Conservation (phyloP, 192 early-diverging fungal genomes). For the Diversispora eburnea region DNA sequence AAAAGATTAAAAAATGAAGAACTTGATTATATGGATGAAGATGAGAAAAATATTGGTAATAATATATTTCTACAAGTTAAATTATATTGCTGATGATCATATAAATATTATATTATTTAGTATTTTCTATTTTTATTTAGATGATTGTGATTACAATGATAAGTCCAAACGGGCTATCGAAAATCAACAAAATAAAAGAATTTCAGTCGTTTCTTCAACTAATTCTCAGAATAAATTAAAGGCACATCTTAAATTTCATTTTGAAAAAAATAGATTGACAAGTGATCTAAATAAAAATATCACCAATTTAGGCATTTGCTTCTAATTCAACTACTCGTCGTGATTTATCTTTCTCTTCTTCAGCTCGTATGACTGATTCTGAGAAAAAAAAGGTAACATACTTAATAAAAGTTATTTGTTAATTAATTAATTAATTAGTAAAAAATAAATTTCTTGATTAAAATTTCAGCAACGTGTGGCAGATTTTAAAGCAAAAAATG, state of each 20-base stretch:
- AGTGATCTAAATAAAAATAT: not conserved
- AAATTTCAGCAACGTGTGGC: conserved; percentile 9
- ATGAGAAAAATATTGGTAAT: too few relatives aligned
- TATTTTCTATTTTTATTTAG: too few relatives aligned
- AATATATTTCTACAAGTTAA: too few relatives aligned
- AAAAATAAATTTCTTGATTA: not conserved
- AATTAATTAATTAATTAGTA: too few relatives aligned
- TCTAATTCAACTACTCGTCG: conserved; percentile 3
- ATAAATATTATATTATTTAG: too few relatives aligned
- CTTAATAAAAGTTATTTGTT: too few relatives aligned
- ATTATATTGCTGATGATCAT: too few relatives aligned
- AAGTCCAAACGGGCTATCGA: too few relatives aligned
- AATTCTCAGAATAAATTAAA: not conserved
- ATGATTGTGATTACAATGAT: too few relatives aligned
- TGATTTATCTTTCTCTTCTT: not conserved
- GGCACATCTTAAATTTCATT: not conserved
- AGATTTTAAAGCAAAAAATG: conserved; percentile 58
- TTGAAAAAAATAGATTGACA: not conserved
- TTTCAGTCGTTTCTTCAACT: not conserved
- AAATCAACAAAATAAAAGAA: too few relatives aligned
- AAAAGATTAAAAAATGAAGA: too few relatives aligned
- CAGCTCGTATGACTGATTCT: not conserved
- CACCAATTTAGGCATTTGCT: conserved; percentile 1
- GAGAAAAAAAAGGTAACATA: conserved; percentile 24
- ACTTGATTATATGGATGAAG: too few relatives aligned